Evolutionary conservation across 2,329 filamentous ascomycete species (phyloP), one percentile per base, ranked within the genome.

Genomic region (Macrophomina tecta): DNA sequence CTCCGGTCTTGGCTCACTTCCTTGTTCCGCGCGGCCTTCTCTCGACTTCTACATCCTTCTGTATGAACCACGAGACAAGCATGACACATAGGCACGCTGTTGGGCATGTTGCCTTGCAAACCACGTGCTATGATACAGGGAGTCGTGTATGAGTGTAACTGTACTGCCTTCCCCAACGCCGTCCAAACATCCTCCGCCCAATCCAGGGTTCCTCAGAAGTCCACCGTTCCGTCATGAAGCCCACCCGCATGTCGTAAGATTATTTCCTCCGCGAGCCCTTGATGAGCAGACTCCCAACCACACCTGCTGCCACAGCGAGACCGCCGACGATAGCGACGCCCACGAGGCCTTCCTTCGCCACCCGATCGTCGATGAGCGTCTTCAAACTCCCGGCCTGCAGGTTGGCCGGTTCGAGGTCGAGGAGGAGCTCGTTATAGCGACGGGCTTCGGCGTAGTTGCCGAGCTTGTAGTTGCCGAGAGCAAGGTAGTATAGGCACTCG

Each of bases 401-500:
- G 79, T 98, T 99, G 55, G 87, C 89, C 8, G 93, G 93, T 82
- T 99, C 95, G 78, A 94, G 90, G 69, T 97, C 93, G 64, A 98
- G 82, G 69, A 99, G 84, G 60, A 94, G 85, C 76, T 98, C 94
- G 79, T 99, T 99, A 82, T 98, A 98, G 76, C 92, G 87, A 75
- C 94, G 87, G 68, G 94, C 94, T 78, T 99, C 95, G 69, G 90
- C 93, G 80, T 97, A 99, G 85, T 97, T 98, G 69, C 94, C 94
- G 55, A 99, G 88, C 84, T 98, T 98, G 87, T 94, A 98, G 85
- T 98, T 97, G 70, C 95, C 95, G 38, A 99, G 87, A 32, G 93
- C 95, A 64, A 99, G 89, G 82, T 99, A 99, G 85, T 97, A 99
- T 69, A 99, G 91, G 77, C 95, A 99, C 86, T 99, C 95, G 75